Base-by-base conservation (phyloP, 2,329 filamentous ascomycete genomes). In the Phialemonium atrogriseum region DNA sequence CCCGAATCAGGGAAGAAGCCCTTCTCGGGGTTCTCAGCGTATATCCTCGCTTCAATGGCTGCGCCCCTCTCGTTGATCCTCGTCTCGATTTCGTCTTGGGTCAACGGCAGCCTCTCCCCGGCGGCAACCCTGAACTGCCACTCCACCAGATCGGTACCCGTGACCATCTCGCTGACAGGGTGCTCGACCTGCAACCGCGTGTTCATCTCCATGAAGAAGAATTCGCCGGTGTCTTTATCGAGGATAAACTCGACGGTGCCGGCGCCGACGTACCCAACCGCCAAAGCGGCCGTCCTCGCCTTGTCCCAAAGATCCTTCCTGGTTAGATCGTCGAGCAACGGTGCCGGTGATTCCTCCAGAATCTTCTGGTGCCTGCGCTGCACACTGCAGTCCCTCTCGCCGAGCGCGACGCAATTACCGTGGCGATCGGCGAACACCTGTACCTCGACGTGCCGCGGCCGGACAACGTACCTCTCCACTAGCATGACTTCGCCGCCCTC, bases 1-100 rank as follows among this genome's bases (percentile, higher is more conserved):
- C 91, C 91, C 0, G 91, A 95, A 53, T 95, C 89, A 0, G 91
- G 91, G 41, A 95, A 80, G 59, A 98, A 98, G 34, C 87, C 87
- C 55, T 73, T 84, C 45, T 84, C 82, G 1, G 91, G 91, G 49
- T 88, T 94, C 56, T 98, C 91, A 7, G 91, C 91, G 54, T 98
- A 98, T 45, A 98, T 94, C 36, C 91, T 74, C 11, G 89, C 89
- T 64, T 98, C 91, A 39, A 98, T 93, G 9, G 88, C 91, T 48
- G 88, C 84, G 2, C 91, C 91, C 27, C 78, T 70, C 43, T 71
- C 68, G 20, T 68, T 67, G 54, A 98, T 96, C 41, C 77, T 70
- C 24, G 57, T 75, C 27, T 89, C 84, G 25, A 96, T 82, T 47
- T 74, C 61, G 18, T 60, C 60, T 43, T 77, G 73, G 1, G 63